phyloP scores from a whole-genome alignment of 495 filamentous ascomycete species.

The Aspergillus panamensis region DNA sequence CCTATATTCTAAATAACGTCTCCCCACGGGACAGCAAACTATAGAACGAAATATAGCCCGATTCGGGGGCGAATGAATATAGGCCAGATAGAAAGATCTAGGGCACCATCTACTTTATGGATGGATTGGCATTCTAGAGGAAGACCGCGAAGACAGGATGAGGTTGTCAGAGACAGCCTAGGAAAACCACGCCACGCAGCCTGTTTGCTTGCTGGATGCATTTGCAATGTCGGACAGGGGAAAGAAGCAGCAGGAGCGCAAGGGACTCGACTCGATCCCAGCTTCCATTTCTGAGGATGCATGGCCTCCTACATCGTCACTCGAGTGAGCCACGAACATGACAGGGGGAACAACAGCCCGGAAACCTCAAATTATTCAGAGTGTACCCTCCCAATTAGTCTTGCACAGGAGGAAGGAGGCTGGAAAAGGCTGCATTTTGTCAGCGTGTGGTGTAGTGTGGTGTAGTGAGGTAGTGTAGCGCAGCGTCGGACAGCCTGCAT shows the following conservation, averaged over 20 bases:
- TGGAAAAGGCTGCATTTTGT: conserved; percentile 2
- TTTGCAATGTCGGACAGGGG: conserved; percentile 23
- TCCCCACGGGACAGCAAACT: not conserved
- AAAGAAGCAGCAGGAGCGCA: conserved; percentile 11
- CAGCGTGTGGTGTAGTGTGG: conserved; percentile 3
- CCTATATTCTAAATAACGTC: not conserved
- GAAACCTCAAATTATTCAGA: not conserved
- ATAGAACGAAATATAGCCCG: not conserved
- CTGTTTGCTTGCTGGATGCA: not conserved
- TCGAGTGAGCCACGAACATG: not conserved
- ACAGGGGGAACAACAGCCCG: not conserved
- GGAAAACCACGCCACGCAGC: conserved; percentile 1
- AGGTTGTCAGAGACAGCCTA: not conserved
- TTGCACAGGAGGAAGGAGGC: not conserved
- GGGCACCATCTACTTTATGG: not conserved
- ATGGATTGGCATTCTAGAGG: not conserved
- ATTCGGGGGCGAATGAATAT: not conserved
- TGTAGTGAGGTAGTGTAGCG: conserved; percentile 2
- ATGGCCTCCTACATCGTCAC: not conserved
- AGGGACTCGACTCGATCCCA: conserved; percentile 17
- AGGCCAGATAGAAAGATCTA: not conserved
- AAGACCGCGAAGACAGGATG: not conserved
- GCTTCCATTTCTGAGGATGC: conserved; percentile 6
- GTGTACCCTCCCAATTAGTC: not conserved
- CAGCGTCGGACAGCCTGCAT: conserved; percentile 17